Base-by-base conservation (phyloP, 2,329 filamentous ascomycete genomes). In the Colletotrichum brevisporum region DNA sequence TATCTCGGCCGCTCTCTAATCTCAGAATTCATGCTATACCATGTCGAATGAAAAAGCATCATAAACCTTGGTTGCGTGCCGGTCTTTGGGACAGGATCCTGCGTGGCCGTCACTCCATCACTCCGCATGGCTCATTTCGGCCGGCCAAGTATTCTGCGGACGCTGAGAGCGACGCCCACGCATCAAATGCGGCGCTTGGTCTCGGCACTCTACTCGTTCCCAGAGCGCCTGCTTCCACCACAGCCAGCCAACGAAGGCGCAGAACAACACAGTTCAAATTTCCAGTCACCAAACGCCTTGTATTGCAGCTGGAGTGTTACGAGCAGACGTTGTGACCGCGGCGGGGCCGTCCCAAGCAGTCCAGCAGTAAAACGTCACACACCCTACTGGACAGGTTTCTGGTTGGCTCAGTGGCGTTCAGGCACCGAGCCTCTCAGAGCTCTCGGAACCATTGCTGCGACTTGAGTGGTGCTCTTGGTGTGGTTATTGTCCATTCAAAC, bases 391-490 rank as follows among this genome's bases (percentile, higher is more conserved):
- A 67, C 24, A 41, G 21, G 67, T 36, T 39, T 52, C 52, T 67
- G 67, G 53, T 59, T 61, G 63, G 56, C 26, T 36, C 15, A 18
- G 27, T 63, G 52, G 53, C 13, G 56, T 27, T 6, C 36, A 15
- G 39, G 57, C 56, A n/a, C 21, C 27, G 52, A 68, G 18, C 67
- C 67, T 70, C 57, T 70, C 67, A 70, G 45, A 45, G 58, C 47
- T 53, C 63, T 41, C 56, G 6, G 39, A 39, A 41, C 52, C 36
- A 54, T n/a, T 26, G 27, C 39, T 43, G 43, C 45, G 50, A 57
- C 36, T 21, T 70, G 63, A 70, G 31, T 68, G 67, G 67, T 58
- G 27, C 36, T 50, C 45, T 45, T 21, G 52, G 13, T 16, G 31
- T 45, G 41, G 18, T 18, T 10, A 21, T 47, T 36, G 63, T 18